phyloP scores from a whole-genome alignment of 2,329 filamentous ascomycete species.

The Trichoderma hamatum region DNA sequence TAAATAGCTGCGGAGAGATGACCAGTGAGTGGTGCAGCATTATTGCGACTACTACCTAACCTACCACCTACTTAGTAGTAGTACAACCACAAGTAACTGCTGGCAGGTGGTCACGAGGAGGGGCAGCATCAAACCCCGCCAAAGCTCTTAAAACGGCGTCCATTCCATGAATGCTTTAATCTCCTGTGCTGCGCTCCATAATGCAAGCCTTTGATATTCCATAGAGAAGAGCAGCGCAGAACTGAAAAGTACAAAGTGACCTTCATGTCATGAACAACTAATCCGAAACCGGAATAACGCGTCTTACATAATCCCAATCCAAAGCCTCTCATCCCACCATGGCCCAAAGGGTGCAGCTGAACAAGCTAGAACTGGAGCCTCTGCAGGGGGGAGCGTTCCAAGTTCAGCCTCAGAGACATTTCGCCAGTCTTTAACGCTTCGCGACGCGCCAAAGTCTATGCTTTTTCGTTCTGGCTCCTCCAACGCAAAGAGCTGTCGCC shows the following conservation, averaged over 20 bases:
- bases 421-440: slow-evolving; percentile 15
- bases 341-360: slow-evolving; percentile 16
- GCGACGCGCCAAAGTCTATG: slow-evolving; percentile 24
- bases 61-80: no score
- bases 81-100: not conserved
- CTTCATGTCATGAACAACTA: not conserved
- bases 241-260: not conserved
- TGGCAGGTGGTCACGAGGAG: slow-evolving; percentile 3
- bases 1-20: not conserved
- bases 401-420: slow-evolving; percentile 19
- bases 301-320: slow-evolving; percentile 8
- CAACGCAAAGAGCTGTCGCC: slow-evolving; percentile 1
- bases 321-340: not conserved
- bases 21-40: not conserved
- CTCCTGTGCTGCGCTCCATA: not conserved
- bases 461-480: slow-evolving; percentile 17
- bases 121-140: not conserved
- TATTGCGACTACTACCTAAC: no score
- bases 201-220: not conserved
- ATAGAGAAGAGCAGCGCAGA: not conserved
- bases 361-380: slow-evolving; percentile 7
- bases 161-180: not conserved
- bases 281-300: not conserved
- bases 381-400: slow-evolving; percentile 11
- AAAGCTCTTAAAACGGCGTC: not conserved